phyloP scores from a whole-genome alignment of 2,329 filamentous ascomycete species.

The Colletotrichum echinochloae region DNA sequence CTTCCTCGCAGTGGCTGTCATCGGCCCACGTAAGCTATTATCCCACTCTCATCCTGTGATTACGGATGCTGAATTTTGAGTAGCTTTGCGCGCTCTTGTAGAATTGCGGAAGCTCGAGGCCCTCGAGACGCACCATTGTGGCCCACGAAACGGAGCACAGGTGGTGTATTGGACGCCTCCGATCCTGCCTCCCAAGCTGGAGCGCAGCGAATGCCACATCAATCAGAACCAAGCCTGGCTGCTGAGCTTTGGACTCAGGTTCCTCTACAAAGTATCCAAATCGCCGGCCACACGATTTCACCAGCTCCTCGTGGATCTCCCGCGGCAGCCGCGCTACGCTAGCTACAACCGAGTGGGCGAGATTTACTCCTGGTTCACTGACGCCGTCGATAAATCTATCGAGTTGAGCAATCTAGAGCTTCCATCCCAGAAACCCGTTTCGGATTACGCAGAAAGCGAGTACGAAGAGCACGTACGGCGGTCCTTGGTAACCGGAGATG shows the following conservation, averaged over 20 bases:
- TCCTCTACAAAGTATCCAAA: conserved; percentile 24
- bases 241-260: conserved; percentile 30
- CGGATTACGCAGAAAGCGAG: conserved; percentile 5
- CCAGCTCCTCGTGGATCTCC: conserved; percentile 17
- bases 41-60: not conserved
- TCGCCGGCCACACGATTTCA: conserved; percentile 29
- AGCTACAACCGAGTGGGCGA: conserved; percentile 34
- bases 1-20: conserved; percentile 22
- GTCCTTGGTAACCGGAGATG: conserved; percentile 18
- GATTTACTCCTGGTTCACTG: conserved; percentile 35
- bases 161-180: conserved; percentile 32
- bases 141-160: conserved; percentile 14
- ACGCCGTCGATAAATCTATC: conserved; percentile 21
- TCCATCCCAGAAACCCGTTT: not conserved
- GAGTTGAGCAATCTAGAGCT: conserved; percentile 27
- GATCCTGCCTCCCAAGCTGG: conserved; percentile 24
- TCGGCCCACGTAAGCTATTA: conserved; percentile 29
- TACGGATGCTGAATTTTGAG: not conserved
- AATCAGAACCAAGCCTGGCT: conserved; percentile 33
- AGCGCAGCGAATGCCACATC: conserved; percentile 33
- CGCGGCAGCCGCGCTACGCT: conserved; percentile 28
- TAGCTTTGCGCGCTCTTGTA: conserved; percentile 29
- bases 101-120: conserved; percentile 31
- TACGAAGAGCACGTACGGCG: conserved; percentile 19
- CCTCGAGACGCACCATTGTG: conserved; percentile 26